Evolutionary conservation across 208 protist genomes (phyloP), one percentile per base, ranked within the genome.

Genomic region (Wallacemonas sp.): DNA sequence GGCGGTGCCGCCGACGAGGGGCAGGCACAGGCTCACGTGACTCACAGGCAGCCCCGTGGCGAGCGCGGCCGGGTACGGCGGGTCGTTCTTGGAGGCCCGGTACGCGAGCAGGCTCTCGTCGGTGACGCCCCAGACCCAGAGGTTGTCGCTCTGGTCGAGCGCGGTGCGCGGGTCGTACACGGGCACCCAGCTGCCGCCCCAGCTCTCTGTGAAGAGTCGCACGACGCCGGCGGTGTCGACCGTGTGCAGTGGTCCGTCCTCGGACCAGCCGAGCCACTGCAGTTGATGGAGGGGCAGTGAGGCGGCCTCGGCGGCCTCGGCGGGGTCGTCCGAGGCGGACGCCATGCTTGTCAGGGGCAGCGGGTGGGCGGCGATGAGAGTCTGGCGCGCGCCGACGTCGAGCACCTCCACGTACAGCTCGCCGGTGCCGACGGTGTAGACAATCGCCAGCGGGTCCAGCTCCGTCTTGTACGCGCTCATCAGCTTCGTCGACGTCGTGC

Each of bases 241-340:
- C 25, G 79, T 64, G 76, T 92, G 87, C 61, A 96, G 84, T 28
- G 89, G 81, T 14, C 90, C 90, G 49, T 96, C 90, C 62, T 96
- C 87, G 0, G 87, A 92, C 85, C 85, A 96, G 12, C 90, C 90
- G 25, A 93, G 65, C 90, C 90, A 96, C 76, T 92, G 85, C 59
- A 96, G 71, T 63, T 93, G 86, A 52, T 92, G 90, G 22, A 61
- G 67, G 14, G 4, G 26, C 11, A n/a, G n/a, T n/a, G n/a, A n/a
- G n/a, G n/a, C 44, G 44, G 44, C 44, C 10, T 18, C 44, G 16
- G 7, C 44, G 44, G 20, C 44, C 7, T 49, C n/a, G n/a, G n/a
- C n/a, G n/a, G n/a, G n/a, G n/a, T n/a, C n/a, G n/a, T n/a, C n/a
- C n/a, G n/a, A n/a, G n/a, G n/a, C n/a, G n/a, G n/a, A n/a, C n/a